Conservation (phyloP, 306 rosid species). For the Quercus wislizeni region DNA sequence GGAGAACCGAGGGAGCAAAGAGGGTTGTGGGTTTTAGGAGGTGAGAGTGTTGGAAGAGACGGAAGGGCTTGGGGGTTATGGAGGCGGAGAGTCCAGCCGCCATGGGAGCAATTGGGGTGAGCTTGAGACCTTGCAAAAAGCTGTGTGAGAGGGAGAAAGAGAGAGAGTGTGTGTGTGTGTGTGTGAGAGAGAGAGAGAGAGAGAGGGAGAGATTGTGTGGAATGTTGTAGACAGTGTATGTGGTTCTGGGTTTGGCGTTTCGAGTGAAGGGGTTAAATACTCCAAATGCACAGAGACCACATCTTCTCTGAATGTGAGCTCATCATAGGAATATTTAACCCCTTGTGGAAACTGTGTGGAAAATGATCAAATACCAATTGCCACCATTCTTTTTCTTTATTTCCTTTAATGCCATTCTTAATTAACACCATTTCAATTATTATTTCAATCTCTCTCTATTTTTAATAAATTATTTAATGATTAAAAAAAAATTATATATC, state of each 20-base stretch:
- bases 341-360: not conserved
- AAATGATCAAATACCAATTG: not conserved
- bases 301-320: not conserved
- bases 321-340: too few species aligned
- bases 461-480: too few species aligned
- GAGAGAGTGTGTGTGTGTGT: constrained; percentile 6
- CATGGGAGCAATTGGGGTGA: constrained; percentile 42
- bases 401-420: not conserved
- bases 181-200: not conserved
- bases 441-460: too few species aligned
- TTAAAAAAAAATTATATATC: too few species aligned
- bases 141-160: not conserved
- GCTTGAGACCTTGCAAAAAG: not conserved
- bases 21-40: constrained; percentile 34
- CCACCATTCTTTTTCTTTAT: not conserved
- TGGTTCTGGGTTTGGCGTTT: not conserved
- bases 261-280: not conserved
- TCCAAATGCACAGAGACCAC: constrained; percentile 19
- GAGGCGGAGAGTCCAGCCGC: constrained; percentile 71
- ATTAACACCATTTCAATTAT: too few species aligned
- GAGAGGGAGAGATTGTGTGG: not conserved
- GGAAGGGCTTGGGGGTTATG: constrained; percentile 46
- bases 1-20: constrained; percentile 32
- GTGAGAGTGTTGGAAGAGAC: constrained; percentile 29
- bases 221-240: not conserved